Evolutionary conservation across 495 filamentous ascomycete species (phyloP), one percentile per base, ranked within the genome.

Genomic region (Penicillium soppii): DNA sequence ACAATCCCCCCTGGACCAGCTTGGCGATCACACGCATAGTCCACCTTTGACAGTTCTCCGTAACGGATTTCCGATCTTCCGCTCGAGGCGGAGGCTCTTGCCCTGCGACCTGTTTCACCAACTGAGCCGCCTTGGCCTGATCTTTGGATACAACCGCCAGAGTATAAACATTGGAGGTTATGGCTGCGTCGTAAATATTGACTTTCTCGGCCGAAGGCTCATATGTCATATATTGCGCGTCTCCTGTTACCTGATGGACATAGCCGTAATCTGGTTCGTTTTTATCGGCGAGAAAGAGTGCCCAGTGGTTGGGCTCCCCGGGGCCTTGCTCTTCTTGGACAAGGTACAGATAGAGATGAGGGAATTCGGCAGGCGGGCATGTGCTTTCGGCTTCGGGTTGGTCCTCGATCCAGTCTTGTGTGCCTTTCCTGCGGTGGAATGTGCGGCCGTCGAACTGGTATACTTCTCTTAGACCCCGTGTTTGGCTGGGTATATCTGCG

Each of bases 41-140:
- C 57, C 48, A 63, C 0, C 57, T 54, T 26, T 63, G 57, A n/a
- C 60, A 63, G 44, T 66, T 63, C 51, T 61, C 54, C 43, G n/a
- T 40, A 9, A 59, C 63, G 9, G 27, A 15, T 12, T 45, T 19
- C 16, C 51, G 32, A 50, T 53, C 58, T 5, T 22, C n/a, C 7
- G 62, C 62, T 9, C 32, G 25, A 1, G 57, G 57, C 26, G 62
- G 56, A 4, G 13, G 19, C 27, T 66, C 59, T 4, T 29, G 5
- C 39, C 57, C 47, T 16, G 59, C 56, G 25, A 57, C 32, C 21
- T 56, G 13, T 15, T 36, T 46, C n/a, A 46, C 43, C 21, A 46
- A 4, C 33, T 41, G 43, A 2, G 57, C 43, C 4, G 46, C 21
- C 10, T 9, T 26, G 5, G 26, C 53, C 45, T 61, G 47, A 5